Base-by-base conservation (phyloP, 495 filamentous ascomycete species). In the Clohesyomyces aquaticus region DNA sequence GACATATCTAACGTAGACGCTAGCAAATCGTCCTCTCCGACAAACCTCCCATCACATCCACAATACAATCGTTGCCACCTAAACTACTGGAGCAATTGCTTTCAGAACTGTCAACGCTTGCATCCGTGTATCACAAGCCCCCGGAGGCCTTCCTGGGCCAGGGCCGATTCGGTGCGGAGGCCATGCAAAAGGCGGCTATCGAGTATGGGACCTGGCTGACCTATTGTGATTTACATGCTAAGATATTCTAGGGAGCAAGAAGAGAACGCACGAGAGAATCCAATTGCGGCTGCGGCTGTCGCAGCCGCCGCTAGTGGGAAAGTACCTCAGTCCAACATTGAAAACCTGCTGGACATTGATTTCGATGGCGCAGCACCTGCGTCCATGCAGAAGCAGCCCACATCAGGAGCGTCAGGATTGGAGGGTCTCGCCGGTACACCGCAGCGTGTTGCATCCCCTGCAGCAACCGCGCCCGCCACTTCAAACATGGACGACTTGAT, bases 51-150 rank as follows among this genome's bases (percentile, higher is more conserved):
- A 99, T 99, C 73, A 87, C 90, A 29, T 91, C 93, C 19, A 98
- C 94, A 12, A 95, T 96, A 73, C 88, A 87, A 66, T 91, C 90
- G 53, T 83, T 98, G 19, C 92, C 95, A 1, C 83, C 88, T 19
- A 75, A 83, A 9, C 83, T 98, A 6, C 87, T 98, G 18, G 92
- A 98, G 28, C 85, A 91, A 67, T 85, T 98, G 3, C 85, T 98
- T 12, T 81, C 80, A 4, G 92, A 98, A 75, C 85, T 98, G 14
- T 96, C 93, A n/a, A 96, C 95, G 12, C 85, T 98, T 21, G 91
- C 94, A 1, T 97, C 93, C 12, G 94, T 98, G n/a, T 98, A 98
- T 77, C 94, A 98, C 82, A 98, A 96, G 77, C 93, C 93, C 16
- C 91, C 94, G 38, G 91, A 94, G 78, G 91, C 91, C 4, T 98